Evolutionary conservation across 2,329 filamentous ascomycete genomes (phyloP), one percentile per base, ranked within the genome.

Genomic region (Cyphellophora attinorum): DNA sequence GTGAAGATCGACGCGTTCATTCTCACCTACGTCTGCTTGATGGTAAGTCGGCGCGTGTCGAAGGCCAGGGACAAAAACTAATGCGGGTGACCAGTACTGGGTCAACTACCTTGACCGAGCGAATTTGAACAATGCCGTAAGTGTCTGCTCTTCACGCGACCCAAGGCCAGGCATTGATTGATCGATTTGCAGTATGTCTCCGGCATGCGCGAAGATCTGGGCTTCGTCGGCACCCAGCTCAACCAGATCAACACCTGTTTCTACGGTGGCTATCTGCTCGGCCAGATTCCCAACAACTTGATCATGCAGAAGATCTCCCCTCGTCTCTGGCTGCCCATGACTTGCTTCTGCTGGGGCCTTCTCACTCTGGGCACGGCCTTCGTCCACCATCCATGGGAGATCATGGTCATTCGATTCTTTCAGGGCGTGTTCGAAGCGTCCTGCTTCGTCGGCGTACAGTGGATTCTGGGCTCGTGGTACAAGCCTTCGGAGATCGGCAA

Each of bases 1-100:
- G 54, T 61, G 35, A 71, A 72, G 48, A 58, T 70, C 16, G 68
- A 71, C 44, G 63, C 61, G 48, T 70, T 68, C 38, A 55, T 71
- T 45, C 48, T 64, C 2, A 51, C 53, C 2, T 64, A 61, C 38
- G 59, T 56, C 8, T 70, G 67, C 31, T 44, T 70, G 3, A 61
- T 57, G 15, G 67, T 29, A 15, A 8, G 27, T 29, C 10, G 6
- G 27, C 10, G 6, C 21, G 11, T 11, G 8, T 25, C 21, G 10
- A 25, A 10, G 21, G 8, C 21, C 21, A 25, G 21, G 10, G 27
- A 6, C 13, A 8, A 6, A 6, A 10, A 29, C 27, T 29, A 29
- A n/a, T n/a, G n/a, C n/a, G n/a, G n/a, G n/a, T n/a, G n/a, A n/a
- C n/a, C 21, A 25, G 21, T 40, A 40, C 30, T 40, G 35, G n/a